Evolutionary conservation across 768 basidiomycete genomes (phyloP), one percentile per base, ranked within the genome.

Genomic region (Amanita exitialis): DNA sequence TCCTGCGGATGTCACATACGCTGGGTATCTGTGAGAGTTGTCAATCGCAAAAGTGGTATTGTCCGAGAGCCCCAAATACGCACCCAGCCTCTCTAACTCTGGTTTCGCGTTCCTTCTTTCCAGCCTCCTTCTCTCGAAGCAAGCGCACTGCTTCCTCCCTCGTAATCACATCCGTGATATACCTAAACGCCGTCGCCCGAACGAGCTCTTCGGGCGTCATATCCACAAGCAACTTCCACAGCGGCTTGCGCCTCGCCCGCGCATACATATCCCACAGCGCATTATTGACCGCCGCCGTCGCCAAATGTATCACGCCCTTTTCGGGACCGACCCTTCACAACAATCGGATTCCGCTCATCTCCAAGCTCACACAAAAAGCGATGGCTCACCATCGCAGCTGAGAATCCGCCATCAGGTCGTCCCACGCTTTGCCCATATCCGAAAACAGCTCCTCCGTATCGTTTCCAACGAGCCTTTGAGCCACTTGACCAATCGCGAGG

Each of bases 261-360:
- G 90, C 90, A 56, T 81, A 91, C 80, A 95, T 82, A 60, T 96
- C 94, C 94, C 94, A 97, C 2, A 95, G 60, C 0, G 93, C 94
- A 56, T 96, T 96, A 64, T 90, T 80, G 6, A 97, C 90, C 1
- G 90, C 90, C 4, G 79, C 90, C 0, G 87, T 77, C 2, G 92
- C 90, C 47, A 95, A 82, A 62, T 91, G 88, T 48, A 97, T 93
- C 2, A 97, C 90, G 47, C 94, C 94, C 66, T 95, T 95, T 64
- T 95, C 93, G 0, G 93, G 92, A 4, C 91, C 92, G 59, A 93
- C 84, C 86, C 86, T 46, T 47, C 28, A 15, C 6, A 15, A 12
- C 13, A n/a, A n/a, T n/a, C 13, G 13, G 30, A 38, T 15, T n/a
- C 32, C n/a, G 45, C 35, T n/a, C n/a, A n/a, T n/a, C n/a, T n/a